Conservation (phyloP, 2,329 filamentous ascomycete genomes). For the Xylaria sp. region DNA sequence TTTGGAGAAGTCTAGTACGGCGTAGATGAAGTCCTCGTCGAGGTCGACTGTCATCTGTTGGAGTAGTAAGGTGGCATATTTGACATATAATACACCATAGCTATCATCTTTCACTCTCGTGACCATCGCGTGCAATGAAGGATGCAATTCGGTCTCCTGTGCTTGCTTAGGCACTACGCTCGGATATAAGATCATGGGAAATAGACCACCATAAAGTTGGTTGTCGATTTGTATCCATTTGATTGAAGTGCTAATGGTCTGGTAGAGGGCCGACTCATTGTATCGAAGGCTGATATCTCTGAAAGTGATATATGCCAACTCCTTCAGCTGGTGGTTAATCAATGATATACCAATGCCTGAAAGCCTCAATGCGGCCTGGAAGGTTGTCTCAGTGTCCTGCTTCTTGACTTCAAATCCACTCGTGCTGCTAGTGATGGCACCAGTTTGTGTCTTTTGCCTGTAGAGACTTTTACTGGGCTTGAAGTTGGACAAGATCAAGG, state of each 20-base stretch:
- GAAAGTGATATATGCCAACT: constrained; percentile 93
- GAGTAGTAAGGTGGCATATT: constrained; percentile 91
- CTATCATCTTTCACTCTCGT: constrained; percentile 98
- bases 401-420: constrained; percentile 94
- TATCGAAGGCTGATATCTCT: constrained; percentile 91
- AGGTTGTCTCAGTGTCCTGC: constrained; percentile 85
- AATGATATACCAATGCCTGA: constrained; percentile 93
- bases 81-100: constrained; percentile 97
- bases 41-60: constrained; percentile 99
- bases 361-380: constrained; percentile 87
- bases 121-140: constrained; percentile 90
- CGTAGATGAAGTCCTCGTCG: constrained; percentile 98
- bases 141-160: constrained; percentile 95
- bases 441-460: constrained; percentile 64
- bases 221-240: constrained; percentile 99
- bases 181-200: constrained; percentile 96
- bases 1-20: constrained; percentile 93
- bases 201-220: constrained; percentile 96
- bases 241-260: constrained; percentile 88
- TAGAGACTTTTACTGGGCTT: constrained; percentile 93
- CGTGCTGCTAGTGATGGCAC: constrained; percentile 63
- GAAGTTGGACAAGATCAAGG: constrained; percentile 92
- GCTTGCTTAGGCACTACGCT: constrained; percentile 97
- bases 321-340: constrained; percentile 90
- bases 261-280: constrained; percentile 91